phyloP scores from a whole-genome alignment of 306 rosid species.

The Hippophae gyantsensis region DNA sequence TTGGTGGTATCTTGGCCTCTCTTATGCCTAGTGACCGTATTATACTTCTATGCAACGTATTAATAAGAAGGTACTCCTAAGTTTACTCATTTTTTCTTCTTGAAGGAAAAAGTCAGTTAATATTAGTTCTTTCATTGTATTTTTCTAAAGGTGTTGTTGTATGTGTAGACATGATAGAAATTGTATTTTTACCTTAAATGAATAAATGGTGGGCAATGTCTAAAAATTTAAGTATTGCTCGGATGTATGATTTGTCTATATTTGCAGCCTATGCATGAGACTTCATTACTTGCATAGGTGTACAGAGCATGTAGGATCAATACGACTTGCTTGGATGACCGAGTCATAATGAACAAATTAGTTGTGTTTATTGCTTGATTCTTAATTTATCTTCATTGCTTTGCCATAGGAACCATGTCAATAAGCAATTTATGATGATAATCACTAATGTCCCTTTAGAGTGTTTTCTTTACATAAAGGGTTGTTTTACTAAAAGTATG shows the following conservation, averaged over 20 bases:
- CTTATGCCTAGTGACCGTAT: conserved; percentile 75
- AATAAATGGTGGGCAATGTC: background rate
- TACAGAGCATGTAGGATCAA: too few relatives aligned
- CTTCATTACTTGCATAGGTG: too few relatives aligned
- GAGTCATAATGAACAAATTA: background rate
- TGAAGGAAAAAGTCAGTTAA: conserved; percentile 13
- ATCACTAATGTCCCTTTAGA: background rate
- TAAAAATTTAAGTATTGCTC: background rate
- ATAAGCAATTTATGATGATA: background rate
- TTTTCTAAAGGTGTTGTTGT: background rate
- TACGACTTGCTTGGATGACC: background rate
- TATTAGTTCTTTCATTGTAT: conserved; percentile 17
- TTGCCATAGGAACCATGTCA: background rate
- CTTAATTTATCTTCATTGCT: background rate
- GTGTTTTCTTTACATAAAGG: conserved; percentile 3
- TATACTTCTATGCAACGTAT: conserved; percentile 55
- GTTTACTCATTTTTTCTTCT: background rate
- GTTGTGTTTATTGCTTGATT: background rate
- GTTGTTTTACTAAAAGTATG: conserved; percentile 11
- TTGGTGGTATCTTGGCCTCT: conserved; percentile 67
- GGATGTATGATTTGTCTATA: too few relatives aligned
- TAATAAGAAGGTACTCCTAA: conserved; percentile 69
- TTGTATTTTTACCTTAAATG: background rate
- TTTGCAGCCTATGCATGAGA: too few relatives aligned
- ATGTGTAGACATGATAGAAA: background rate